phyloP scores from a whole-genome alignment of 1,284 basidiomycete genomes.

The Meira nashicola region DNA sequence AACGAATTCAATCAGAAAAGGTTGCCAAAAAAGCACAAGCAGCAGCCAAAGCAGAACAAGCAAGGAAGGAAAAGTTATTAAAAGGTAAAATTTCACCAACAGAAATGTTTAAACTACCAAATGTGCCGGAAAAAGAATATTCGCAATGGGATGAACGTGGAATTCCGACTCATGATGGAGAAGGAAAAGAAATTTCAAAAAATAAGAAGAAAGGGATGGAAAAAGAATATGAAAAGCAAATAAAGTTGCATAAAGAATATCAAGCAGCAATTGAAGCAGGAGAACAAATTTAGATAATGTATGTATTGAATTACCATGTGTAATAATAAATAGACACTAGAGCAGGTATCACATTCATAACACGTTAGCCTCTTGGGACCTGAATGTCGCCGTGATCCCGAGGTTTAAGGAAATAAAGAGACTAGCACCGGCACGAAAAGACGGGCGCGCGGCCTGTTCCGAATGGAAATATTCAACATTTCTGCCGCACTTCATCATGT shows the following conservation, averaged over 20 bases:
- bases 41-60: slow-evolving; percentile 68
- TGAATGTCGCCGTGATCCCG: no score
- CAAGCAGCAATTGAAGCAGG: slow-evolving; percentile 13
- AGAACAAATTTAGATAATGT: no score
- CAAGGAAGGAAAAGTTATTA: slow-evolving; percentile 72
- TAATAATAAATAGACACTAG: no score
- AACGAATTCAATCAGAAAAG: slow-evolving; percentile 70
- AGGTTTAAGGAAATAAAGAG: no score
- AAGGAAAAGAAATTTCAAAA: slow-evolving; percentile 82
- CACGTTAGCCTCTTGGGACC: no score
- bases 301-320: no score
- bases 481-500: no score
- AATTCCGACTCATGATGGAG: slow-evolving; percentile 73
- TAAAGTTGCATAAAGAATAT: slow-evolving; percentile 44
- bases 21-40: slow-evolving; percentile 73
- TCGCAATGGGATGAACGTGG: slow-evolving; percentile 77
- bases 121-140: slow-evolving; percentile 55
- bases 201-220: slow-evolving; percentile 70
- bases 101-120: slow-evolving; percentile 69
- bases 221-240: slow-evolving; percentile 73
- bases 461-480: no score
- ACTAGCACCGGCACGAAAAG: no score
- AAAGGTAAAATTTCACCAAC: slow-evolving; percentile 72
- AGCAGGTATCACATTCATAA: no score
- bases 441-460: no score